Conservation (phyloP, 1,284 basidiomycete species). For the Golubevia sp. region DNA sequence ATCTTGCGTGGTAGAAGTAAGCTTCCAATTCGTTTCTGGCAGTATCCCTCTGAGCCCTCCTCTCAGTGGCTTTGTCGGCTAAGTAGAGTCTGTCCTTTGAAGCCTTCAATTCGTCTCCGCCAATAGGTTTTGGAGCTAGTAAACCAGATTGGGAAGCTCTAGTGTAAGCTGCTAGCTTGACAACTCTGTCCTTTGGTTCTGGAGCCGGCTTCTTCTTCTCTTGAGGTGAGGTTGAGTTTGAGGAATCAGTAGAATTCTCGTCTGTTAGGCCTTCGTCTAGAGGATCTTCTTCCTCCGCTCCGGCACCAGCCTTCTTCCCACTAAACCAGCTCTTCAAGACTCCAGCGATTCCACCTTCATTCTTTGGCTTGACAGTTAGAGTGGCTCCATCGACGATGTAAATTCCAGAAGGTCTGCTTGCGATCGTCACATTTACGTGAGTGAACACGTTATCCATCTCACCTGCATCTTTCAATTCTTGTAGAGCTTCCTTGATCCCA, state of each 20-base stretch:
- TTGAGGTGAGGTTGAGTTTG: not conserved
- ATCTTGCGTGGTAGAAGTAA: conserved; percentile 52
- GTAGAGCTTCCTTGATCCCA: conserved; percentile 37
- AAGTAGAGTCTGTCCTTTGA: conserved; percentile 51
- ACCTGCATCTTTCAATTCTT: conserved; percentile 30
- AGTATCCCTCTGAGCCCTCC: conserved; percentile 47
- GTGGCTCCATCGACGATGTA: conserved; percentile 34
- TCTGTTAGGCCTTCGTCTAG: conserved; percentile 14
- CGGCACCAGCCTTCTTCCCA: conserved; percentile 3
- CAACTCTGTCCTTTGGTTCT: conserved; percentile 25
- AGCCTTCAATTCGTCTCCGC: conserved; percentile 33
- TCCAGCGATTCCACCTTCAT: conserved; percentile 43
- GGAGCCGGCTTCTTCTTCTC: conserved; percentile 4
- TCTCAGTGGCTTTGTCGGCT: conserved; percentile 34
- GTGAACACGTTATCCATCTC: conserved; percentile 47
- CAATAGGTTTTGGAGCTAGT: conserved; percentile 30
- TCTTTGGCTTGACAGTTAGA: conserved; percentile 37
- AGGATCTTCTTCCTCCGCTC: conserved; percentile 1
- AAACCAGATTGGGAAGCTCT: conserved; percentile 10
- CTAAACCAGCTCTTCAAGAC: conserved; percentile 50
- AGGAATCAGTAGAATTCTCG: conserved; percentile 1
- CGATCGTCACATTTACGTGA: conserved; percentile 43
- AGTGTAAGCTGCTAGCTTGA: conserved; percentile 27
- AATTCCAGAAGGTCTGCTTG: conserved; percentile 40
- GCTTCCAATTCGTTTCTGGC: conserved; percentile 53